A percentile compares a stretch with the other conserved stretches of the same genome.
Conservation (phyloP, 169 alveolate genomes). For the Eimeria sp. region DNA sequence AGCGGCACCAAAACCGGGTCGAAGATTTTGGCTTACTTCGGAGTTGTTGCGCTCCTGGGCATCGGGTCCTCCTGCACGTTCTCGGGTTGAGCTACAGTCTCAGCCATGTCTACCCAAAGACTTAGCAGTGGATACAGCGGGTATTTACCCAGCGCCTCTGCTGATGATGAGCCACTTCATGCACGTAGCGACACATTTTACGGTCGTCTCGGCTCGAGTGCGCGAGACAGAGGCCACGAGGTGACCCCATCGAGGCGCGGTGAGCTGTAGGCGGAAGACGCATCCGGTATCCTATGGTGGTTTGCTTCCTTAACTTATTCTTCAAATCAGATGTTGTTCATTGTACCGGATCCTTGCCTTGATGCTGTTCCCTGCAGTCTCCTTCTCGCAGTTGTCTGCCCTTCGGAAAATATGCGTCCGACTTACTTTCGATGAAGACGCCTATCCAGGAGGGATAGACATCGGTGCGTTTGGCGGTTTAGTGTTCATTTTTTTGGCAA, state of each 20-base stretch:
- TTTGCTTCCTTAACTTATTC: too few relatives aligned
- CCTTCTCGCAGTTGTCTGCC: conserved; percentile 43
- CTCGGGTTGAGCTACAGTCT: too few relatives aligned
- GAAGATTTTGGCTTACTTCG: background rate
- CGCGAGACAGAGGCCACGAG: conserved; percentile 1
- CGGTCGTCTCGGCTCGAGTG: conserved; percentile 47
- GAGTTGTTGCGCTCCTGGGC: background rate
- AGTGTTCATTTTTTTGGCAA: background rate
- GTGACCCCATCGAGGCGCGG: background rate
- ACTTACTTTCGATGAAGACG: conserved; percentile 81
- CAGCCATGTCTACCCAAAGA: conserved; percentile 10
- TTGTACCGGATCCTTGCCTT: background rate
- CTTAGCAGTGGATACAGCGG: conserved; percentile 72
- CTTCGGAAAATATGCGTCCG: conserved; percentile 72
- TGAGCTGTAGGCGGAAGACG: background rate
- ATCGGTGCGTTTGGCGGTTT: conserved; percentile 71
- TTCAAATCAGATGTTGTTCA: background rate
- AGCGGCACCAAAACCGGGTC: too few relatives aligned
- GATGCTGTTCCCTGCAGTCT: conserved; percentile 11
- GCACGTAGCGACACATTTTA: conserved; percentile 52
- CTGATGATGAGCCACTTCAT: background rate
- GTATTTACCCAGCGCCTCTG: background rate
- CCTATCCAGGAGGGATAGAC: conserved; percentile 82
- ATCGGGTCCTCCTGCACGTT: too few relatives aligned
- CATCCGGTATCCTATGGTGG: background rate